A percentile compares a stretch with the other conserved stretches of the same genome.
Evolutionary conservation across 306 rosid genomes (phyloP).

Genomic region (Pyrus bretschneideri): DNA sequence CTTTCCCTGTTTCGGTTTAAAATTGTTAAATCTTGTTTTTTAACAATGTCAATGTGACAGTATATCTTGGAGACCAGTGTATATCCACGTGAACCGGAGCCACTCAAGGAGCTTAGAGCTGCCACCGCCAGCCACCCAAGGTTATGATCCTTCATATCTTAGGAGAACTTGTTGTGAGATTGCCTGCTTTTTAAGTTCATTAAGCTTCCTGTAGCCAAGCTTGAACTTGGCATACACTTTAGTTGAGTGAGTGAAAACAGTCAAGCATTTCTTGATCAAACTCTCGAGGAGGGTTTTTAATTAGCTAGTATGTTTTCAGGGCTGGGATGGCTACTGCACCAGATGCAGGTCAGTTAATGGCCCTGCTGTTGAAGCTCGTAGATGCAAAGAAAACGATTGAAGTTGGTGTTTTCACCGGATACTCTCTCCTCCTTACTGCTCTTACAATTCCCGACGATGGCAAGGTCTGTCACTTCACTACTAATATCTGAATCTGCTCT

Average conservation of each 20-base stretch:
- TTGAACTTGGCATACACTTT: not conserved
- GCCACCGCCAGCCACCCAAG: constrained; percentile 11
- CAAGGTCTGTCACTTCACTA: constrained; percentile 13
- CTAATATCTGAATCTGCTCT: not conserved
- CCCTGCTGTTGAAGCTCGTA: constrained; percentile 38
- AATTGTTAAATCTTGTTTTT: not conserved
- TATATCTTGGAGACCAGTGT: constrained; percentile 56
- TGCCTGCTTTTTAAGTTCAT: not conserved
- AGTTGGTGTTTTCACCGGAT: constrained; percentile 56
- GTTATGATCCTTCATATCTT: not conserved
- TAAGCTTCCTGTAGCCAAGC: not conserved
- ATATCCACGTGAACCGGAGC: constrained; percentile 47
- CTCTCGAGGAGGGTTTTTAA: not conserved
- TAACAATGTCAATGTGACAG: constrained; percentile 16
- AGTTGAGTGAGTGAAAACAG: not conserved
- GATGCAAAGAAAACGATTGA: constrained; percentile 54
- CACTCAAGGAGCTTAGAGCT: constrained; percentile 48
- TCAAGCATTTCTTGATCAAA: not conserved
- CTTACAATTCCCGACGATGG: constrained; percentile 51
- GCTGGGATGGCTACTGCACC: constrained; percentile 31
- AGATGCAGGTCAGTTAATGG: constrained; percentile 42
- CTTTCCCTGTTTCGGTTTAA: not conserved
- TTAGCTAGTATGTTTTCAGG: constrained; percentile 19
- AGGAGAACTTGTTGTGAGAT: not conserved
- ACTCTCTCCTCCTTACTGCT: constrained; percentile 69